Conservation (phyloP, 495 filamentous ascomycete genomes). For the Xylaria castorea region DNA sequence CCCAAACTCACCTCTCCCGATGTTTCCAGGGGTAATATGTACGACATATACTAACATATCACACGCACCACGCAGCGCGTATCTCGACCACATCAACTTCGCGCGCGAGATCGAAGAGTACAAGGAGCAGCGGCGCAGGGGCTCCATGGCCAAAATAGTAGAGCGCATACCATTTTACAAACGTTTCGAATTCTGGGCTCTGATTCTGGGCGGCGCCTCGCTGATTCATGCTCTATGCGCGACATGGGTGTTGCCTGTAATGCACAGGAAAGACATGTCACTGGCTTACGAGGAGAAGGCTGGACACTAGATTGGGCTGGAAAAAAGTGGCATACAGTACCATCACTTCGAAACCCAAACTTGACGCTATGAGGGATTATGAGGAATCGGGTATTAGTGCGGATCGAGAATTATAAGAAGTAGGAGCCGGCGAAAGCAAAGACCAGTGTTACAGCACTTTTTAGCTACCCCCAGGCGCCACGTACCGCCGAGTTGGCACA, state of each 20-base stretch:
- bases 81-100: conserved; percentile 27
- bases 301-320: neutral
- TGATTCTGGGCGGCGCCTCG: conserved; percentile 10
- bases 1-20: neutral
- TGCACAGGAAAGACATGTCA: neutral
- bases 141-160: conserved; percentile 2
- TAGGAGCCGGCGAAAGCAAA: neutral
- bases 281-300: neutral
- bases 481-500: neutral
- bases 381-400: neutral
- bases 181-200: conserved; percentile 24
- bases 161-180: neutral
- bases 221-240: conserved; percentile 4
- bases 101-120: conserved; percentile 20
- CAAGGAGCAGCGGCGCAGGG: neutral
- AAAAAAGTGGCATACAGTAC: neutral
- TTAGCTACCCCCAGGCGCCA: neutral
- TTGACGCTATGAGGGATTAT: neutral
- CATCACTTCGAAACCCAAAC: neutral
- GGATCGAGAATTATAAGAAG: neutral
- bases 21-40: neutral
- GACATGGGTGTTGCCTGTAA: neutral
- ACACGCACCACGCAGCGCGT: neutral
- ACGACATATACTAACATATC: neutral
- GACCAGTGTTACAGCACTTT: neutral